Evolutionary conservation across 805 yeast species (phyloP), one percentile per base, ranked within the genome.

Genomic region (Kockiozyma suomiensis): DNA sequence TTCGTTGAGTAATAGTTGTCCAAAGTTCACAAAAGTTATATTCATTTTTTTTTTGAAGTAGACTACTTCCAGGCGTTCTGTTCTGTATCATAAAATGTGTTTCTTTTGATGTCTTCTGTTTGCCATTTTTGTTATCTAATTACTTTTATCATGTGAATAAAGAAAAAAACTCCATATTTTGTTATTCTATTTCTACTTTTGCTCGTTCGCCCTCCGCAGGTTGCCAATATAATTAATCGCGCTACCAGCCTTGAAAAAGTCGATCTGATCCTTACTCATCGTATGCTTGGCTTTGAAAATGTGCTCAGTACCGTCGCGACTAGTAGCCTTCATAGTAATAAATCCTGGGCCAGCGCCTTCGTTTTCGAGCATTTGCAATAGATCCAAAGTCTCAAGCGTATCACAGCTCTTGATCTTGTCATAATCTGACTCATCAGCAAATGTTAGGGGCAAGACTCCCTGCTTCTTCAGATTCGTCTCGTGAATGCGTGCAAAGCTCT

Each of bases 391-490:
- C 78, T 90, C 96, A 73, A 93, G 83, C 74, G 84, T 87, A 80
- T 93, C 99, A 68, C 85, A 87, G 76, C 92, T 90, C 80, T 88
- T 82, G 77, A 93, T 92, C 83, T 82, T 88, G 81, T 93, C 97
- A 80, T 94, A 93, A 78, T 87, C 98, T 69, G 84, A 90, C 72
- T 85, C 86, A 73, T 93, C 82, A 75, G 81, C 86, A 74, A 94
- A 93, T 86, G 90, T 93, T 80, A 93, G 87, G 78, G 99, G 98
- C 78, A 93, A 84, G 76, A 93, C 82, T 85, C 99, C 99, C 83
- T 93, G 99, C 82, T 93, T 93, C 92, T 93, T 93, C 86, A 93
- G 86, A 88, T 93, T 93, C 72, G 99, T 93, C 85, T 93, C 99
- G 82, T 93, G 99, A 74, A 93, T 94, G 82, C 98, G 90, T 69